Conservation (phyloP, 2,329 filamentous ascomycete genomes). For the Fusarium poae region DNA sequence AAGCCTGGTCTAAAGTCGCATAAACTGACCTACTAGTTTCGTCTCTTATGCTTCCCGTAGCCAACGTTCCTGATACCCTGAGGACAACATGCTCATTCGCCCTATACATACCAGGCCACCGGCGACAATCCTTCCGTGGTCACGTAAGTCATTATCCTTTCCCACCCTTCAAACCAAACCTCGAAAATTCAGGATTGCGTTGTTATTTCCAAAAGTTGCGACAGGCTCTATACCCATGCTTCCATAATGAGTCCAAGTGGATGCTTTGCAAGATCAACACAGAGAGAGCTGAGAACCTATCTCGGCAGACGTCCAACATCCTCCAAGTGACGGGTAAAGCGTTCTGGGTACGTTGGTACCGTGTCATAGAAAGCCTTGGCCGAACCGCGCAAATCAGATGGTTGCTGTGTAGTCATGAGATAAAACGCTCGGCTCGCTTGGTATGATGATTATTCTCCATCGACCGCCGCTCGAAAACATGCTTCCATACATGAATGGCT, state of each 20-base stretch:
- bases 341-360: neutral
- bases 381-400: constrained; percentile 1
- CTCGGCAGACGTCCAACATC: constrained; percentile 1
- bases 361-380: neutral
- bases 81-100: constrained; percentile 13
- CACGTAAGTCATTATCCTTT: constrained; percentile 15
- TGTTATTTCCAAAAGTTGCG: constrained; percentile 19
- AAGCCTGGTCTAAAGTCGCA: too few relatives aligned
- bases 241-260: constrained; percentile 10
- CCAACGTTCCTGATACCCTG: too few relatives aligned
- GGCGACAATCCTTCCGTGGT: constrained; percentile 14
- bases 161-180: constrained; percentile 26
- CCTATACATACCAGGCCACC: neutral
- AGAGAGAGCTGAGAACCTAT: constrained; percentile 6
- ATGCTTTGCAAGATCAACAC: constrained; percentile 4
- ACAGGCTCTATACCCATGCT: neutral
- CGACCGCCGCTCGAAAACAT: constrained; percentile 22
- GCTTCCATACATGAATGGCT: constrained; percentile 16
- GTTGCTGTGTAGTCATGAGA: constrained; percentile 20
- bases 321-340: neutral
- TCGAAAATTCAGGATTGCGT: constrained; percentile 13
- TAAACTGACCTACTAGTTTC: too few relatives aligned
- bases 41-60: too few relatives aligned
- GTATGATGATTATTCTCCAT: constrained; percentile 16
- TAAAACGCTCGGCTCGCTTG: constrained; percentile 18